phyloP scores from a whole-genome alignment of 176 grass and related monocot genomes.

The Bromus sterilis region DNA sequence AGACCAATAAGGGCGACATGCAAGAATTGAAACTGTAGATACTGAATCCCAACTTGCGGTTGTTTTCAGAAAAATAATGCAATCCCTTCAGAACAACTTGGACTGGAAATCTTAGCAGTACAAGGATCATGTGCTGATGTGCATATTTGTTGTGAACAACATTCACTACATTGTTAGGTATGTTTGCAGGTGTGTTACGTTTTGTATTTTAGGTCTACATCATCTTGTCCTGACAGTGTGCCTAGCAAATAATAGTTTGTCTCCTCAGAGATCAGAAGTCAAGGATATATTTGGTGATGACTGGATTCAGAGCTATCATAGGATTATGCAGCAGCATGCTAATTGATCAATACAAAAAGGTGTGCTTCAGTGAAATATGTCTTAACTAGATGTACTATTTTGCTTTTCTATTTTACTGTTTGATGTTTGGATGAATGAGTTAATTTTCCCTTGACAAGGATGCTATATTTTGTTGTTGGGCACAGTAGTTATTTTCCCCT shows the following conservation, averaged over 20 bases:
- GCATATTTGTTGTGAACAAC: slow-evolving; percentile 94
- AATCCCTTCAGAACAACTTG: slow-evolving; percentile 83
- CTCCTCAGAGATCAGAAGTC: slow-evolving; percentile 66
- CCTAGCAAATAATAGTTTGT: background rate
- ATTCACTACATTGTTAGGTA: slow-evolving; percentile 76
- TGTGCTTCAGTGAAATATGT: slow-evolving; percentile 2
- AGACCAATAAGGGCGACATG: too few species aligned
- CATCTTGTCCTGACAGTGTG: background rate
- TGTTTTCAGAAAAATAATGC: slow-evolving; percentile 64
- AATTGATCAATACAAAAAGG: slow-evolving; percentile 79
- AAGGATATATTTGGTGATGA: slow-evolving; percentile 81
- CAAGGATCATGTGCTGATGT: slow-evolving; percentile 67
- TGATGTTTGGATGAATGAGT: background rate
- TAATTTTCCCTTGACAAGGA: background rate
- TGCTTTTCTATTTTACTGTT: slow-evolving; percentile 7
- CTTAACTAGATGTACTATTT: background rate
- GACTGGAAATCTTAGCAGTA: slow-evolving; percentile 79
- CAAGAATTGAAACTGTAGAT: slow-evolving; percentile 53
- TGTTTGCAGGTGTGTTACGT: slow-evolving; percentile 54
- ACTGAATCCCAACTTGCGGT: slow-evolving; percentile 59
- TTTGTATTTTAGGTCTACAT: slow-evolving; percentile 9
- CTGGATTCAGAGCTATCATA: slow-evolving; percentile 82
- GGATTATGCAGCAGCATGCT: slow-evolving; percentile 76
- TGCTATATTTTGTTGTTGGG: slow-evolving; percentile 6
- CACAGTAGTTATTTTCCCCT: slow-evolving; percentile 2